Percentiles rank a stretch among this genome's conserved stretches.
phyloP scores from a whole-genome alignment of 371 early-diverging fungal species.

The Funneliformis caledonium region DNA sequence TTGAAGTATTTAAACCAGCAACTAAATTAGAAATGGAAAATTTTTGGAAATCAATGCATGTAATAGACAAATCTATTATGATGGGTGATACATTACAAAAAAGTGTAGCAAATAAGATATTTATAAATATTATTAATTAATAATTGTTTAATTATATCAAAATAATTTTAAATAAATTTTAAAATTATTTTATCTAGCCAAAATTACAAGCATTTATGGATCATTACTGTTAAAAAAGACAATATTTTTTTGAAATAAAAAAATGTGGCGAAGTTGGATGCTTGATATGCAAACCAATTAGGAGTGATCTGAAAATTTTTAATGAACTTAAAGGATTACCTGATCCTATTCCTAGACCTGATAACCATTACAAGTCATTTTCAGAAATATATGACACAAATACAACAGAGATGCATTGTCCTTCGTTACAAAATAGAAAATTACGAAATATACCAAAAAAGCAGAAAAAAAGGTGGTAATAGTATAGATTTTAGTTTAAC shows the following conservation, averaged over 20 bases:
- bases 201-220: neutral
- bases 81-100: neutral
- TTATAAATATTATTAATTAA: neutral
- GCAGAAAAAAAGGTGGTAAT: no score
- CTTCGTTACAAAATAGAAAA: neutral
- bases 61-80: neutral
- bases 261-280: neutral
- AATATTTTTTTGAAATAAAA: conserved; percentile 20
- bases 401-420: neutral
- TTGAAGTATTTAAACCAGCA: neutral
- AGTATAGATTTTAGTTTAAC: no score
- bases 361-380: neutral
- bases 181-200: neutral
- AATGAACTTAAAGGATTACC: neutral
- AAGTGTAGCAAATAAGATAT: neutral
- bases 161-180: no score
- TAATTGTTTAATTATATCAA: neutral
- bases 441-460: no score
- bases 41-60: neutral
- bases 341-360: neutral
- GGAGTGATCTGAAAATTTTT: neutral
- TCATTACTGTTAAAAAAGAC: neutral
- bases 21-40: neutral
- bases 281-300: neutral
- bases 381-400: neutral